phyloP scores from a whole-genome alignment of 225 moss, liverwort and hornwort genomes.

The Straminergon stramineum region DNA sequence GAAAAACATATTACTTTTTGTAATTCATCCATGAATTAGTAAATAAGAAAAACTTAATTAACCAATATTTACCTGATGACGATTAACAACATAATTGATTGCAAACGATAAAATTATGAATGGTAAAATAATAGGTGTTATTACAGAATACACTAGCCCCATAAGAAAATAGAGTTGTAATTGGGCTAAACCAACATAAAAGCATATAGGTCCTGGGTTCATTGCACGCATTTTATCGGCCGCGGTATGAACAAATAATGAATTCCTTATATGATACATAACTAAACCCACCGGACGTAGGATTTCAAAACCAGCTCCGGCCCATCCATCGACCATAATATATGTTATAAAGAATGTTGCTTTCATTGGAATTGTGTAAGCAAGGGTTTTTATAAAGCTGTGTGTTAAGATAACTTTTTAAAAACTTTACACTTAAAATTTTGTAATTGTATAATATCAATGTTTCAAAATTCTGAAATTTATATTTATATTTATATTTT shows the following conservation, averaged over 20 bases:
- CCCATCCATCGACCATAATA: constrained; percentile 90
- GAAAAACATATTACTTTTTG: too few species aligned
- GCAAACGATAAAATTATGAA: constrained; percentile 55
- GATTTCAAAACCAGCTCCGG: constrained; percentile 53
- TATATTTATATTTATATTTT: too few species aligned
- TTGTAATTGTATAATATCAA: background rate
- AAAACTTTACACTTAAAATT: too few species aligned
- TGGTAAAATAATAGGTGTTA: constrained; percentile 66
- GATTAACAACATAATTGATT: constrained; percentile 55
- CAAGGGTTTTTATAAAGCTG: constrained; percentile 62
- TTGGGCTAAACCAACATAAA: constrained; percentile 40
- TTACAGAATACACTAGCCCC: constrained; percentile 69
- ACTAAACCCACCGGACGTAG: constrained; percentile 12
- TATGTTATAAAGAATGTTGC: constrained; percentile 81
- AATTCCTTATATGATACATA: constrained; percentile 41
- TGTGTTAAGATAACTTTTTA: accelerated
- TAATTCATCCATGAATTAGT: accelerated
- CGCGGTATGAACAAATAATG: constrained; percentile 41
- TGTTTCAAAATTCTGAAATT: background rate
- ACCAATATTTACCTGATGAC: constrained; percentile 50
- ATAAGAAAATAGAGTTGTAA: constrained; percentile 74
- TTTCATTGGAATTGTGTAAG: constrained; percentile 64
- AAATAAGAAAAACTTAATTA: too few species aligned
- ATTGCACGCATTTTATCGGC: constrained; percentile 51
- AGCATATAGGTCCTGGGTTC: constrained; percentile 39